Base-by-base conservation (phyloP, 2,329 filamentous ascomycete genomes). In the Fusarium scirpi region DNA sequence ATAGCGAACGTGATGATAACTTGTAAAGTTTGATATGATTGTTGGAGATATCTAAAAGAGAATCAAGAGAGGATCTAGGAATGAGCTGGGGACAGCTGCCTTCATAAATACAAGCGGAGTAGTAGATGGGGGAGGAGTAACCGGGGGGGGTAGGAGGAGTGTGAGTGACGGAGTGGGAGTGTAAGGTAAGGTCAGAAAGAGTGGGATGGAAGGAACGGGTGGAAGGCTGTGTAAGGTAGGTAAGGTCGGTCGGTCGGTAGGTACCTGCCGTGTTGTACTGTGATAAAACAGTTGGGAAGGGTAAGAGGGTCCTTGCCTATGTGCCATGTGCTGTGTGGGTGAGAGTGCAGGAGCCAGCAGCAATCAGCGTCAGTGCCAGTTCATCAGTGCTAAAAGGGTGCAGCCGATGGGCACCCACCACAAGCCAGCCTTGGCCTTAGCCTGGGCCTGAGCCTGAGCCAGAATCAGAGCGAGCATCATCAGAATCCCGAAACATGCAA, bases 1-100 rank as follows among this genome's bases (percentile, higher is more conserved):
- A 82, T 84, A 85, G 85, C 84, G 85, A 86, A 81, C 80, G 85
- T 86, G 74, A 69, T 74, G 74, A 65, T 72, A 63, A 66, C 59
- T 72, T 73, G 67, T 62, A 63, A 70, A 53, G 49, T 34, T 53
- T 58, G 65, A 67, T 73, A 67, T 73, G 69, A 65, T 64, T 70
- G 66, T 65, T 74, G 67, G 52, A 73, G 71, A 73, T 74, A 69
- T 74, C 70, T 72, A 70, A 74, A 75, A 68, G 49, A 67, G 71
- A 69, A 71, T 70, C 72, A 58, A 69, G 72, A 76, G 72, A 66
- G 72, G 69, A 72, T 38, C 65, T 47, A 61, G 63, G 69, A 69
- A 74, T 52, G 62, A 72, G 69, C 73, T 76, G 74, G 74, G 74
- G 76, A 72, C 61, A 55, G 61, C 41, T 53, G 67, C 65, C 62